Evolutionary conservation across 176 grass and related monocot species (phyloP), one percentile per base, ranked within the genome.

Genomic region (Hsuehochloa calcarea): DNA sequence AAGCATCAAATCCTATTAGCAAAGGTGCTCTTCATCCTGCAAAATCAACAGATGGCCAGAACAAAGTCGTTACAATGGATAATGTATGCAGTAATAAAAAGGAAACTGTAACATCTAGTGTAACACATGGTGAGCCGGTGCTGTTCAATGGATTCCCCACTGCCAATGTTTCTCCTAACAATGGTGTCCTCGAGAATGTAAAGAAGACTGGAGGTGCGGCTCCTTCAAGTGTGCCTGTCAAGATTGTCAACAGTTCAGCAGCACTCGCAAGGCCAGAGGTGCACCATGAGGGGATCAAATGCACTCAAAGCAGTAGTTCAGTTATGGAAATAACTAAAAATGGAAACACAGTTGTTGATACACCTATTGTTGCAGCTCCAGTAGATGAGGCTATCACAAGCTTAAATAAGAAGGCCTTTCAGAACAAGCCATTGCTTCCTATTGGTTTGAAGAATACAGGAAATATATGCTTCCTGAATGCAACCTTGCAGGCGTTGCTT

Each of bases 391-490:
- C 64, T 3, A 23, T 67, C 76, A 75, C 83, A 23, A 64, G 10
- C 55, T 80, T 66, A 56, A 82, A 82, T 76, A 83, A 92, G 58
- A 92, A 90, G 73, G 50, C 23, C 56, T 72, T 56, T 77, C 46
- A 12, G 58, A 84, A 86, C 55, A 92, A 75, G 80, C 69, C 68
- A n/a, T 80, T 96, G 81, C 84, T 96, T 81, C 90, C 93, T 56
- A 88, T 88, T 71, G 96, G 96, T 68, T 90, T 99, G 91, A 92
- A 86, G 81, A 99, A 99, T 89, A 92, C 91, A 31, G 96, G 96
- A 85, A 99, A 96, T 76, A 84, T 93, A 55, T 99, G 96, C 84
- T 99, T 99, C 66, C 77, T 99, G 26, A 99, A 99, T 93, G 91
- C 93, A 15, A 90, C 96, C 77, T 88, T 99, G 81, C 96, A 96